Evolutionary conservation across 2,329 filamentous ascomycete species (phyloP), one percentile per base, ranked within the genome.

Genomic region (Apiospora arundinis): DNA sequence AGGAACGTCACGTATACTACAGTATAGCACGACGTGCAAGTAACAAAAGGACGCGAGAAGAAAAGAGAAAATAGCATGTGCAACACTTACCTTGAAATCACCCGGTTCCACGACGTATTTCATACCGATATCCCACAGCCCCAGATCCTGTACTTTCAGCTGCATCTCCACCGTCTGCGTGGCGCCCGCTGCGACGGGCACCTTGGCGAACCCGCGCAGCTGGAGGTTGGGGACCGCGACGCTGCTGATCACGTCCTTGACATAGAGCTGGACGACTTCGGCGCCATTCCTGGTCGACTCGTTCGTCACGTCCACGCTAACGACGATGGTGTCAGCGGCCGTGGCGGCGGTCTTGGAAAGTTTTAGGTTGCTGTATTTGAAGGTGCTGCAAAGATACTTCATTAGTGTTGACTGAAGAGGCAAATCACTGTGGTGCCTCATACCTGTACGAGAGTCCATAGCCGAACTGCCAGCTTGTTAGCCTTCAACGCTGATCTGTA

Each of bases 221-320:
- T 88, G 83, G 71, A 86, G 88, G 77, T 92, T 91, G 5, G 92
- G 90, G 70, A 92, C 88, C 1, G 88, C 90, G 14, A 93, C 88
- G 63, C 86, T 88, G 14, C 88, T 83, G 69, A 92, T 82, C 73
- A 91, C 80, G 77, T 93, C 91, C 70, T 88, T 86, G 70, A 93
- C 84, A 74, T 93, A 93, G 37, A 92, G 79, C 82, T 93, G 91
- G 40, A 92, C 89, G 6, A 93, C 90, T 78, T 93, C 91, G 49
- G 88, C 85, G 16, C 90, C 91, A 74, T 91, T 89, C 1, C 85
- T 81, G 0, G 83, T 81, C 14, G 83, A 84, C 48, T 84, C 86
- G 78, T 93, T 93, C 11, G 84, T 90, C n/a, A 93, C 84, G 65
- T 88, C 86, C 1, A 92, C 86, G 1, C 83, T 87, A 1, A 90